Base-by-base conservation (phyloP, 306 rosid genomes). In the Casuarina equisetifolia region DNA sequence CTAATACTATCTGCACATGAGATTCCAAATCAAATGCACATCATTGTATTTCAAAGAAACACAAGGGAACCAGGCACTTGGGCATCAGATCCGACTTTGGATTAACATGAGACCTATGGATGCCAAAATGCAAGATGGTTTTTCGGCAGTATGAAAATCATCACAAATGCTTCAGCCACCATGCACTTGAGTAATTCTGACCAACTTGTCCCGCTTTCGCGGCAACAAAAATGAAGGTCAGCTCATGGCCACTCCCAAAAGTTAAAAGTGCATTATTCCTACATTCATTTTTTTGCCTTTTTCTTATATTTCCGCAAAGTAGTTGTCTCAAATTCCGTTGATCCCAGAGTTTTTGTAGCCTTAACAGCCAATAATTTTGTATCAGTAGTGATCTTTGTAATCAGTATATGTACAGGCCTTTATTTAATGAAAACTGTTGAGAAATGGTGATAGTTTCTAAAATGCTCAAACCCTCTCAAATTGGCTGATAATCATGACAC, bases 1-100 rank as follows among this genome's bases (percentile, higher is more conserved):
- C 46, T n/a, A 19, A 43, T 11, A 25, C 19, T 40, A 68, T 72
- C 72, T 73, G 70, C 77, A 74, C 52, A n/a, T 62, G 61, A n/a
- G n/a, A 10, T 63, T 82, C 82, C 72, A 35, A 58, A 58, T 72
- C 66, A 54, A 25, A 80, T 70, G 36, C 67, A 45, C 50, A 42
- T 62, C 38, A 63, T 45, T 38, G 6, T 48, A 77, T 45, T 72
- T 16, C 48, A 38, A 72, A 57, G 75, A 69, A 25, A 39, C 6
- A 7, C 16, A 11, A 62, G 19, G 36, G 45, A 12, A 62, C 15
- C 3, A 62, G 69, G 44, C 45, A 36, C 35, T 12, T 13, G 4
- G 2, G 16, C 4, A 13, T 58, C 64, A 36, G 36, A 62, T 62
- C 7, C 40, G 42, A 62, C 45, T 36, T 36, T 15, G 6, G 69